phyloP scores from a whole-genome alignment of 2,329 filamentous ascomycete genomes.

The Exophiala alcalophila region DNA sequence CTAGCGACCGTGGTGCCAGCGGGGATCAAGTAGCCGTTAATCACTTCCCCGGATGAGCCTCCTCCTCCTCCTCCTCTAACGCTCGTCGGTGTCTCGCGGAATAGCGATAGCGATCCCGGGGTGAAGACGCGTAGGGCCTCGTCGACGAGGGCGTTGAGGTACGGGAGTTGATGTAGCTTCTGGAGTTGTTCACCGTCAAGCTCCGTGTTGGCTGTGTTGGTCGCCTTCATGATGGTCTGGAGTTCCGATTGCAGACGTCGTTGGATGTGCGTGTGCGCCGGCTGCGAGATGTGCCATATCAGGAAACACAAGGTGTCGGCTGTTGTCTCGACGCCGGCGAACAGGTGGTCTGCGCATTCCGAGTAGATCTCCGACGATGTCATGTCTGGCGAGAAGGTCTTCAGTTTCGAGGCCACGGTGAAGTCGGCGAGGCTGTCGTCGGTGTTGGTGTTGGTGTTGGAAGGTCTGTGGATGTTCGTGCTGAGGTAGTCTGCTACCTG shows the following conservation, averaged over 20 bases:
- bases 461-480: too few species aligned
- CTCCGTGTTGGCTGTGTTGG: too few species aligned
- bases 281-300: slow-evolving; percentile 66
- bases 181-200: too few species aligned
- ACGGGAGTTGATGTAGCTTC: slow-evolving; percentile 39
- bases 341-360: slow-evolving; percentile 70
- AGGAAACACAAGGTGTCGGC: slow-evolving; percentile 68
- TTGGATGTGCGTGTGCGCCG: slow-evolving; percentile 50
- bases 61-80: too few species aligned
- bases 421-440: too few species aligned
- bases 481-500: too few species aligned
- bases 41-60: slow-evolving; percentile 25
- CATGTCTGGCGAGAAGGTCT: too few species aligned
- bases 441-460: too few species aligned
- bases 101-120: slow-evolving; percentile 36
- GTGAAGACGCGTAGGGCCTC: slow-evolving; percentile 50
- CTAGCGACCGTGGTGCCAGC: slow-evolving; percentile 32
- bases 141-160: slow-evolving; percentile 48
- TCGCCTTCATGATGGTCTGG: too few species aligned
- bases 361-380: too few species aligned
- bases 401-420: too few species aligned
- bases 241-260: slow-evolving; percentile 54
- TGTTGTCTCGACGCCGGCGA: slow-evolving; percentile 69
- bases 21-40: slow-evolving; percentile 37
- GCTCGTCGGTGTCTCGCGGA: slow-evolving; percentile 40